phyloP scores from a whole-genome alignment of 257 asterid species.

The Solanum pennellii region DNA sequence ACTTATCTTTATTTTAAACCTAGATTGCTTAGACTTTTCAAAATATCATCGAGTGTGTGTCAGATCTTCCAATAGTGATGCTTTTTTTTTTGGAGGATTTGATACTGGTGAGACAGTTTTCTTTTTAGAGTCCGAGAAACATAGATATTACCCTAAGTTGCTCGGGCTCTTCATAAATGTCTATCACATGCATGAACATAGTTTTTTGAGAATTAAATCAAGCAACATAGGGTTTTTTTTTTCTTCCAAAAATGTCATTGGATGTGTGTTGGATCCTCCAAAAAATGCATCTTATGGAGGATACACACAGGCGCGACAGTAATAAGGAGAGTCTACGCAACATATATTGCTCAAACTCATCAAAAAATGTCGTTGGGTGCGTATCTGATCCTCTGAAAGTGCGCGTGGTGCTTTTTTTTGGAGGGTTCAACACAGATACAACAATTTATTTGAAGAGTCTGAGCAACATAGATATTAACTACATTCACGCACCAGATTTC shows the following conservation, averaged over 20 bases:
- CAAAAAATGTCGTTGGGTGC: neutral
- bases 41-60: neutral
- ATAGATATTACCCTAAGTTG: neutral
- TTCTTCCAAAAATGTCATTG: neutral
- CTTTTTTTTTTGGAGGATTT: neutral
- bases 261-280: neutral
- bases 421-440: neutral
- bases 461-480: neutral
- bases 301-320: neutral
- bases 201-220: neutral
- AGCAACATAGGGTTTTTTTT: neutral
- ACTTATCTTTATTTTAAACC: neutral
- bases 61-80: neutral
- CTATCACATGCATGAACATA: neutral
- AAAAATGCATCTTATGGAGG: neutral
- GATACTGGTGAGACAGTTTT: neutral
- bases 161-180: neutral
- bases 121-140: neutral
- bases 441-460: neutral
- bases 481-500: constrained; percentile 1
- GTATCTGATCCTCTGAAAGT: neutral
- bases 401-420: neutral
- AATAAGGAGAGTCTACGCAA: neutral
- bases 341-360: neutral
- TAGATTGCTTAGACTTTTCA: neutral